Evolutionary conservation across 768 basidiomycete species (phyloP), one percentile per base, ranked within the genome.

Genomic region (Termitomyces eurrhizus): DNA sequence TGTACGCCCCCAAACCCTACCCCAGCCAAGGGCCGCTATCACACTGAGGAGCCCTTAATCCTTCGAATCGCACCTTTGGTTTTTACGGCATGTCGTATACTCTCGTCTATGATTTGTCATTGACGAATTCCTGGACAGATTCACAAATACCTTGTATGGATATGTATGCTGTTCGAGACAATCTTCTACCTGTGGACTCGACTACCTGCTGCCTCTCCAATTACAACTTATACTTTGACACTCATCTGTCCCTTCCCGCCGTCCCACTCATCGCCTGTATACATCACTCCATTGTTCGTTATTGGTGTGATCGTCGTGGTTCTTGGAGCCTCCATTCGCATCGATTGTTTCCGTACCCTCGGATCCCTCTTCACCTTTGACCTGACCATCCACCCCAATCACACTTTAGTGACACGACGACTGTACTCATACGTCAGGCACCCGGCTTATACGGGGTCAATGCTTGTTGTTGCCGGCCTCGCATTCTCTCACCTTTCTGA

Each of bases 1-100:
- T 79, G 73, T 65, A 77, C 77, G 3, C 80, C 82, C 0, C 82
- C 82, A 1, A 80, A 82, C 64, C 80, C 77, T 33, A 80, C 82
- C 0, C 78, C 75, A 7, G 54, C 66, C 35, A 80, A 79, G 52
- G 73, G 71, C 33, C 79, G 81, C 12, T 82, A 80, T 64, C 76
- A 82, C 65, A 77, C 75, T 9, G 70, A 77, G 39, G 76, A 78
- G 62, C 72, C 72, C 26, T 74, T 73, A 60, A 65, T 79, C 56
- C 71, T 83, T 29, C 79, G 80, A 52, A 77, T 83, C 16, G 82
- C 82, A 0, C 80, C 82, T 2, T 57, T 74, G 14, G 67, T 83
- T 9, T 79, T 82, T 68, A 77, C 75, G 72, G 82, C 76, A 61
- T 57, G 62, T 29, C 29, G 61, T 2, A 44, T 16, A 41, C 16